Evolutionary conservation across 129 eudicot species (phyloP).

Genomic region (Saposhnikovia divaricata): DNA sequence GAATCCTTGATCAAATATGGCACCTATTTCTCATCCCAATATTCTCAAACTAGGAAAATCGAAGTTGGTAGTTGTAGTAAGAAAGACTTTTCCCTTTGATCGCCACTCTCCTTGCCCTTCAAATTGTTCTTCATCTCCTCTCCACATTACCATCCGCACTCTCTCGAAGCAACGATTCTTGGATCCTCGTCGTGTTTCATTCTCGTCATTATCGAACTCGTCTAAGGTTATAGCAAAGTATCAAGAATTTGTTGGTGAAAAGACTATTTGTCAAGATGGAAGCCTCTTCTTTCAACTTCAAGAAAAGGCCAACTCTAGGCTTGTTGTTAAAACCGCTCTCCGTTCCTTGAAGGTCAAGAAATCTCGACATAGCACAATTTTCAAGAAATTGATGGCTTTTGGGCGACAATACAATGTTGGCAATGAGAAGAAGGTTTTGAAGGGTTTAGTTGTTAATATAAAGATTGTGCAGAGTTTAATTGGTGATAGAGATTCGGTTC

Average conservation of each 20-base stretch:
- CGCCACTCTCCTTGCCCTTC: background rate
- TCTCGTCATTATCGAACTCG: background rate
- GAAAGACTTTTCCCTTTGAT: background rate
- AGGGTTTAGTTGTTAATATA: background rate
- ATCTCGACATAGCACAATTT: background rate
- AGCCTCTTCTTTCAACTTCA: background rate
- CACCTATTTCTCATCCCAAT: background rate
- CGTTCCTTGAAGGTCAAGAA: background rate
- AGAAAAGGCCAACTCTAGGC: background rate
- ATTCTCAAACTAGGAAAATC: background rate
- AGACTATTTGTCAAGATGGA: background rate
- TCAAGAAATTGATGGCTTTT: background rate
- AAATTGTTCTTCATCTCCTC: background rate
- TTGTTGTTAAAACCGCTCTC: background rate
- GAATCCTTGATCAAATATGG: background rate
- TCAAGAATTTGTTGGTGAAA: background rate
- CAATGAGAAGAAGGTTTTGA: background rate
- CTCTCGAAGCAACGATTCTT: background rate
- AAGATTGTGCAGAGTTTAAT: background rate
- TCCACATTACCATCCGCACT: background rate
- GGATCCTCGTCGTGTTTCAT: background rate
- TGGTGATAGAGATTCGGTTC: background rate
- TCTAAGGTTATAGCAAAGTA: background rate
- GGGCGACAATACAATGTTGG: background rate
- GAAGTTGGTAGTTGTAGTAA: background rate